Evolutionary conservation across 208 protist genomes (phyloP), one percentile per base, ranked within the genome.

Genomic region (Vickermania spadyakhi): DNA sequence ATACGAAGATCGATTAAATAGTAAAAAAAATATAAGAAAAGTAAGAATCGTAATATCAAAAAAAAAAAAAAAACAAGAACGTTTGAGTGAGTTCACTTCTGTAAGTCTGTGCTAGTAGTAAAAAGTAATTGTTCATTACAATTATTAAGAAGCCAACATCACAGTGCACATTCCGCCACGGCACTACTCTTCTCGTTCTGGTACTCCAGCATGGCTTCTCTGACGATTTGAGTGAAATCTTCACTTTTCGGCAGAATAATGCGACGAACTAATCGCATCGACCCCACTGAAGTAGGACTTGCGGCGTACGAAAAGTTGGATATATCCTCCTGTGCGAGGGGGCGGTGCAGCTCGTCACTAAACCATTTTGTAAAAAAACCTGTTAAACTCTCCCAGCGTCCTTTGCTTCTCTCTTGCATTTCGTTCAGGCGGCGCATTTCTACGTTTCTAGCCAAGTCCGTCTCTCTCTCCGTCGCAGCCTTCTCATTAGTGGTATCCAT

Each of bases 191-290:
- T 90, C 22, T 70, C 64, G 23, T 50, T 51, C 66, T 80, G 79
- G 72, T 94, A 89, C 26, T 68, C 74, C 5, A 87, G 18, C 82
- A 94, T 94, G 42, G 91, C 84, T 63, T 94, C 88, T 0, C 88
- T 79, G 14, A 94, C 88, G 1, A 89, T 62, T 55, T 91, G 84
- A 26, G 80, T 85, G 59, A 87, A 84, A 60, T 94, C 88, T 58
- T 94, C 88, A 28, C 80, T 89, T 22, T 75, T 62, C 1, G 88
- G 88, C 28, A 94, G 68, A 21, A 94, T 60, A 31, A 82, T 78
- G 2, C 88, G 88, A 14, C 88, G 81, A 25, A 94, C 53, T 0
- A 71, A 57, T 22, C 84, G 76, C 31, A 94, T 42, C n/a, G 78
- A 66, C 0, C 72, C 68, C 23, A 92, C 74, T 51, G 75, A 87